Evolutionary conservation across 495 filamentous ascomycete species (phyloP).

Genomic region (Penicillium egyptiacum): DNA sequence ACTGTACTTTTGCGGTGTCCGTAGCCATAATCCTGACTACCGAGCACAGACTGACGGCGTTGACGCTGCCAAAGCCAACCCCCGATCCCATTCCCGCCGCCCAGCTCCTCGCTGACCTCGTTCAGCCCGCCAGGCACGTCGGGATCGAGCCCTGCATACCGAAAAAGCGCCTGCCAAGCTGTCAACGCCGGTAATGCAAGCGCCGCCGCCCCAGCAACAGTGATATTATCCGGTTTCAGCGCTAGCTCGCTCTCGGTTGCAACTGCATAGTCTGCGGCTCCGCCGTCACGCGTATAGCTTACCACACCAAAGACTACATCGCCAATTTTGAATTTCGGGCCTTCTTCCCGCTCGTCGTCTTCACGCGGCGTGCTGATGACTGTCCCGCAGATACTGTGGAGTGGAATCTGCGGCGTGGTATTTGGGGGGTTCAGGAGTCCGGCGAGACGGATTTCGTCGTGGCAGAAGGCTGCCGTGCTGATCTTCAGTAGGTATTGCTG

Average conservation of each 20-base stretch:
- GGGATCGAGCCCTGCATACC: constrained; percentile 43
- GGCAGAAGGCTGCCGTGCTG: constrained; percentile 54
- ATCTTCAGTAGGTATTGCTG: constrained; percentile 61
- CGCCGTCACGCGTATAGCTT: constrained; percentile 47
- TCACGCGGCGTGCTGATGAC: constrained; percentile 48
- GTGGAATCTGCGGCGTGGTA: constrained; percentile 51
- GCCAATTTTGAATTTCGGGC: constrained; percentile 48
- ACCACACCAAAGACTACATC: constrained; percentile 56
- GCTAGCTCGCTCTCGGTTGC: constrained; percentile 52
- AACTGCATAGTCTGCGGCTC: constrained; percentile 53
- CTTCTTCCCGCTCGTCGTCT: constrained; percentile 37
- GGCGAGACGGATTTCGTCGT: constrained; percentile 52
- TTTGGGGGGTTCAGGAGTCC: constrained; percentile 44
- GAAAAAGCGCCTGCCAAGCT: constrained; percentile 62
- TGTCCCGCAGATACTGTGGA: constrained; percentile 57
- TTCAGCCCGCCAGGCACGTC: constrained; percentile 10
- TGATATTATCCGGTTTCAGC: constrained; percentile 46
- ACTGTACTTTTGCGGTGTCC: constrained; percentile 4
- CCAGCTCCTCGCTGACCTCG: constrained; percentile 11
- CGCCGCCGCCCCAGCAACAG: constrained; percentile 49
- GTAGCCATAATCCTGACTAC: not conserved
- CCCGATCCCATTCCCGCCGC: not conserved
- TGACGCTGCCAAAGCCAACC: constrained; percentile 9
- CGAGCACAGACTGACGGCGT: not conserved
- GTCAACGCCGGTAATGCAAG: constrained; percentile 55